These are phyloP conservation scores for Linum tenue DNA, from an alignment of 345 rosid species.

Conservation along the genomic window DNA sequence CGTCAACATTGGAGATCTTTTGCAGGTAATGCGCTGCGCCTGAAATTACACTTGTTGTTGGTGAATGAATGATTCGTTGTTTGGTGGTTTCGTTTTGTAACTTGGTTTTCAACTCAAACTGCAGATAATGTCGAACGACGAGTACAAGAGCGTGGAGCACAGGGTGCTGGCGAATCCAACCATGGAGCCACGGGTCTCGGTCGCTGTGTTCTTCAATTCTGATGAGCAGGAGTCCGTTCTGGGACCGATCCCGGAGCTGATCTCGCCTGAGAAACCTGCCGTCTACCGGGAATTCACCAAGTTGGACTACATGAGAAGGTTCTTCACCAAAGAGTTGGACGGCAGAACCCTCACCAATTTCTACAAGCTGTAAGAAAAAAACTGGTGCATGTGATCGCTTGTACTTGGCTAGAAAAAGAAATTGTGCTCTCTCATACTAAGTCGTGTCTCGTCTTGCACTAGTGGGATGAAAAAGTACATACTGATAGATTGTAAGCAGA, in stretches of 20 bases:
- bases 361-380: background rate
- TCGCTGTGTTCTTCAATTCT: background rate
- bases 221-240: background rate
- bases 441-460: too few relatives aligned
- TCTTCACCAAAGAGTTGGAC: background rate
- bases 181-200: background rate
- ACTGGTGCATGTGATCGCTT: too few relatives aligned
- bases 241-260: slow-evolving; percentile 3
- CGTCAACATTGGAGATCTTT: background rate
- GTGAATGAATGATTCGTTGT: too few relatives aligned
- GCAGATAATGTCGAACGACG: slow-evolving; percentile 2
- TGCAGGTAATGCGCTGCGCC: background rate
- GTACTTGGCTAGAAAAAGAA: too few relatives aligned
- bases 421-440: too few relatives aligned
- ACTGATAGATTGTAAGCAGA: too few relatives aligned
- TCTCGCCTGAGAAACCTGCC: background rate
- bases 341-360: background rate
- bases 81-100: background rate
- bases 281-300: background rate
- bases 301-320: background rate
- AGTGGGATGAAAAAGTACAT: too few relatives aligned
- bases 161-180: slow-evolving; percentile 1
- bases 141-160: slow-evolving; percentile 7
- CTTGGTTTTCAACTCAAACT: background rate
- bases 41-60: too few relatives aligned